phyloP scores from a whole-genome alignment of 2,329 filamentous ascomycete species.

The Colletotrichum cordylinicola region DNA sequence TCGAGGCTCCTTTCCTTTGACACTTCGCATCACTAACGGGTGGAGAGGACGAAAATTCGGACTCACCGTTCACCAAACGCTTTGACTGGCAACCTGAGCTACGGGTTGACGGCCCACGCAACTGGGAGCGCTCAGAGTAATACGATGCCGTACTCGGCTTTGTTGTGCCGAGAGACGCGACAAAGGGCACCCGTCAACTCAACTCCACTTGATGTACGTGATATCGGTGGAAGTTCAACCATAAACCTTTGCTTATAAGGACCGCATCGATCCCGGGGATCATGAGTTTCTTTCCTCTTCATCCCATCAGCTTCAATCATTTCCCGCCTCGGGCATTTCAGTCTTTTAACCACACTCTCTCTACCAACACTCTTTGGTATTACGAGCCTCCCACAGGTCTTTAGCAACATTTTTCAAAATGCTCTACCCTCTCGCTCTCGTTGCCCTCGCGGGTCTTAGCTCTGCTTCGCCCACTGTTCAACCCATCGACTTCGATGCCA shows the following conservation, averaged over 20 bases:
- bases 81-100: not conserved
- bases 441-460: conserved; percentile 5
- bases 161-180: not conserved
- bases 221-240: not conserved
- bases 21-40: not conserved
- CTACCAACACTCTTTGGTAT: not conserved
- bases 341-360: not conserved
- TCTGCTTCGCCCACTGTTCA: not conserved
- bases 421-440: not conserved
- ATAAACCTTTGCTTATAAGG: not conserved
- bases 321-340: not conserved
- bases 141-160: conserved; percentile 6
- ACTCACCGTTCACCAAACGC: conserved; percentile 6
- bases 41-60: not conserved
- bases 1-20: not conserved
- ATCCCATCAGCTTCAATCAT: conserved; percentile 1
- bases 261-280: not conserved
- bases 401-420: not conserved
- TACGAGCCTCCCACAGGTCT: not conserved
- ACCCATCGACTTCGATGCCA: conserved; percentile 1
- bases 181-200: not conserved
- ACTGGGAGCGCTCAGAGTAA: not conserved
- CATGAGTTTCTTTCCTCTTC: not conserved
- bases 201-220: not conserved
- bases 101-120: not conserved